Evolutionary conservation across 2,329 filamentous ascomycete species (phyloP).

Genomic region (Beauveria scarabaeidicola): DNA sequence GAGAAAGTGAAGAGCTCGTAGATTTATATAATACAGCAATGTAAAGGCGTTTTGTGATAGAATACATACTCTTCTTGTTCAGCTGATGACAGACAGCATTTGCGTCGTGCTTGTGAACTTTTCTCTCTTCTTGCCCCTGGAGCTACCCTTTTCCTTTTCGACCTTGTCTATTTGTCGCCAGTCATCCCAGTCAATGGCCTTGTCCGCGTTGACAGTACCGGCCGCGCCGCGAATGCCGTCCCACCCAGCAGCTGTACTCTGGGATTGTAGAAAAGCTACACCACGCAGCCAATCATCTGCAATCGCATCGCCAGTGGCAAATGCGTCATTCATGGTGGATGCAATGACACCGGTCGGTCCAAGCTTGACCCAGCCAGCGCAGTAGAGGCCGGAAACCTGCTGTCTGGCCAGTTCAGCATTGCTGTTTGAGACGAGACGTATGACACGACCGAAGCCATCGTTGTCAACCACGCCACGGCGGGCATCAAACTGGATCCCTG

Average conservation of each 20-base stretch:
- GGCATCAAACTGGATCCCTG: constrained; percentile 72
- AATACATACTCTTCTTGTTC: constrained; percentile 16
- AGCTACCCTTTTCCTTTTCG: constrained; percentile 59
- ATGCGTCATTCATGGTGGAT: constrained; percentile 91
- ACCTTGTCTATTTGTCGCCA: constrained; percentile 77
- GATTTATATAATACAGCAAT: constrained; percentile 17
- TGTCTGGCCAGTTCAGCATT: constrained; percentile 26
- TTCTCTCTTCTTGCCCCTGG: constrained; percentile 68
- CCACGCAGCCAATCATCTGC: constrained; percentile 60
- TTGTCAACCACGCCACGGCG: constrained; percentile 71
- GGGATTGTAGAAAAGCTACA: constrained; percentile 29
- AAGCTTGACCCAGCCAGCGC: constrained; percentile 91
- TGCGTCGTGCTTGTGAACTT: constrained; percentile 51
- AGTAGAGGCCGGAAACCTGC: constrained; percentile 67
- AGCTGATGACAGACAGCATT: constrained; percentile 47
- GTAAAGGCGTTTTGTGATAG: constrained; percentile 19
- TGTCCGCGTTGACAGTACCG: constrained; percentile 40
- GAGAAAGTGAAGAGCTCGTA: constrained; percentile 72
- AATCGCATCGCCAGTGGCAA: constrained; percentile 78
- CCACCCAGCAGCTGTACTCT: constrained; percentile 51
- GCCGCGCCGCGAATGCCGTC: constrained; percentile 60
- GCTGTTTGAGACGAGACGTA: constrained; percentile 26
- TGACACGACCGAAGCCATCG: constrained; percentile 68
- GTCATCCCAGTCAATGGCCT: constrained; percentile 69
- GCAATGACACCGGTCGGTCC: constrained; percentile 95